These are phyloP conservation scores for Puccinellia tenuiflora DNA, from an alignment of 176 grass and related monocot genomes.

Conservation along the genomic window DNA sequence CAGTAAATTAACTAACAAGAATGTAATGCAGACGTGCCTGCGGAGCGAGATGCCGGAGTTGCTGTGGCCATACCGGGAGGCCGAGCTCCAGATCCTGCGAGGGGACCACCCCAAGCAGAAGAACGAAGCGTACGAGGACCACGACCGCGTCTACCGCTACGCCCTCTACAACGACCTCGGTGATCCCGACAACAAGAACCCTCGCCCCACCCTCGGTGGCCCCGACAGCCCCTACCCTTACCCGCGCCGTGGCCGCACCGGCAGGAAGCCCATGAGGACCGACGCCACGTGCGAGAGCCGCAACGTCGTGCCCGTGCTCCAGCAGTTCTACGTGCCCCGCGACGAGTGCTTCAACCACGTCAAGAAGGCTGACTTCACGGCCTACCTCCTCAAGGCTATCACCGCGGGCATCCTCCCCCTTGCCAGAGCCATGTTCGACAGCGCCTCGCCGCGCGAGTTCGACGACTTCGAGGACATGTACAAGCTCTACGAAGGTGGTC, in stretches of 20 bases:
- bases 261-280: background rate
- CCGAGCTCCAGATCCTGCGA: background rate
- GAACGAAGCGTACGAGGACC: background rate
- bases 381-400: background rate
- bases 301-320: background rate
- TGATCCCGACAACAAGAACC: background rate
- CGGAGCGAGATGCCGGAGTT: background rate
- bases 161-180: slow-evolving; percentile 10
- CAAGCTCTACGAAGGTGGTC: slow-evolving; percentile 22
- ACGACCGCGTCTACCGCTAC: background rate
- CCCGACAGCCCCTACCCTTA: background rate
- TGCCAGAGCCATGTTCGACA: background rate
- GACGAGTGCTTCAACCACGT: slow-evolving; percentile 32
- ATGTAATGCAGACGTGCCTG: background rate
- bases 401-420: background rate
- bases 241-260: slow-evolving; percentile 14
- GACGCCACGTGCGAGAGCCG: background rate
- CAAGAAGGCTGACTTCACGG: slow-evolving; percentile 17
- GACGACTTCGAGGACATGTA: slow-evolving; percentile 11
- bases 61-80: background rate
- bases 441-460: background rate
- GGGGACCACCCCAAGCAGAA: background rate
- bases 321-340: slow-evolving; percentile 27
- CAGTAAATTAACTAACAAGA: too few species aligned
- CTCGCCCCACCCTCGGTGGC: slow-evolving; percentile 13